Base-by-base conservation (phyloP, 805 yeast species). In the Scheffersomyces amazonensis region DNA sequence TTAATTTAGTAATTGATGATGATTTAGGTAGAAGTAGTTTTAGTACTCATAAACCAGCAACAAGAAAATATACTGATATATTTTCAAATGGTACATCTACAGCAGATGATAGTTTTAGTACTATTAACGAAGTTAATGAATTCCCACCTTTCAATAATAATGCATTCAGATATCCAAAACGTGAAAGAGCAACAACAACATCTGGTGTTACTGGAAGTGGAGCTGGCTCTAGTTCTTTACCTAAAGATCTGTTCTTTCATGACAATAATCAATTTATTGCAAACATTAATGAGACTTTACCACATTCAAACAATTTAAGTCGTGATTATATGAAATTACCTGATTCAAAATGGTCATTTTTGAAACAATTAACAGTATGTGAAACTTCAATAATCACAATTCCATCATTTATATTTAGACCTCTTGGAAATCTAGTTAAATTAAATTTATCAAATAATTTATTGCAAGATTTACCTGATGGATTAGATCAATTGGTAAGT, bases 401-500 rank as follows among this genome's bases (percentile, higher is more conserved):
- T 17, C 66, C 68, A 5, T 34, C 59, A 13, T 58, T 48, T 35
- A 59, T 62, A 19, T 66, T 69, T 51, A 61, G 62, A 39, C 73
- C 77, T 2, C 51, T 71, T 18, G 23, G 43, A 16, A 67, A 65
- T 38, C 47, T 69, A 23, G 73, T 69, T 16, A 69, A 69, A 37
- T 64, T 81, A 35, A 83, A 81, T 48, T 55, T 81, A 22, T 80
- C 86, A 2, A 66, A 70, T 41, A 81, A 81, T 47, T 54, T 67
- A 28, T 58, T 81, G 21, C 69, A 67, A 17, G 56, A 58, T 7
- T 48, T 81, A 8, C 86, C 87, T 0, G 60, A 60, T n/a, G 79
- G 83, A 3, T 62, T 81, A 31, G 64, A 71, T 12, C 69, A 70
- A 32, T 64, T 81, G 25, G 47, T 56, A 2, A 70, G 68, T 46